Evolutionary conservation across 2,329 filamentous ascomycete species (phyloP).

Genomic region (Graphilbum fragrans): DNA sequence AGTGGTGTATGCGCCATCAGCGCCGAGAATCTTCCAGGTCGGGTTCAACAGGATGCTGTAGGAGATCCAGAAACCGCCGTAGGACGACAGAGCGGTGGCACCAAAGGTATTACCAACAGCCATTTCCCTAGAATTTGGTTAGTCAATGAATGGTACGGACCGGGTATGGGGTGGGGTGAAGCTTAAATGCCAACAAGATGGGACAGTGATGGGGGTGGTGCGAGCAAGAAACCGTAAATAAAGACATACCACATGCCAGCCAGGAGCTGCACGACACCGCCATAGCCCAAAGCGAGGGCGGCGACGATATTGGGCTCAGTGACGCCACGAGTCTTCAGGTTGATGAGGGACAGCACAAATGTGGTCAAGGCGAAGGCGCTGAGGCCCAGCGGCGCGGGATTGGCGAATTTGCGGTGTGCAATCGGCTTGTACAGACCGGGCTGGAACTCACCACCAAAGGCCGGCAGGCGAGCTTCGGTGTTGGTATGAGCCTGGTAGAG

Average conservation of each 20-base stretch:
- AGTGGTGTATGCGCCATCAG: constrained; percentile 29
- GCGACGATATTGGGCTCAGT: constrained; percentile 53
- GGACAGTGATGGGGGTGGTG: background rate
- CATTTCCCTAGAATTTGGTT: constrained; percentile 56
- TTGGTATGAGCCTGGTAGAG: constrained; percentile 22
- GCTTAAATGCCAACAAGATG: too few relatives aligned
- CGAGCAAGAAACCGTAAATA: background rate
- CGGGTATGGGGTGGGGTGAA: too few relatives aligned
- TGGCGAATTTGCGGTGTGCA: constrained; percentile 62
- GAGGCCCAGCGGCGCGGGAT: constrained; percentile 67
- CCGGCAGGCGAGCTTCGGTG: constrained; percentile 29
- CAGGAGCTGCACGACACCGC: constrained; percentile 65
- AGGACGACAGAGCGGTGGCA: constrained; percentile 69
- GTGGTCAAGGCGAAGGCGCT: constrained; percentile 73
- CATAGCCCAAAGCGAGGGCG: constrained; percentile 60
- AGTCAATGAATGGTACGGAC: too few relatives aligned
- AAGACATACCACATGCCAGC: constrained; percentile 75
- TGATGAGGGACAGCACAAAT: constrained; percentile 65
- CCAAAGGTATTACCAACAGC: constrained; percentile 80
- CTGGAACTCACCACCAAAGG: constrained; percentile 64
- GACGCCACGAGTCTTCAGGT: constrained; percentile 53
- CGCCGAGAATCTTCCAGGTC: constrained; percentile 44
- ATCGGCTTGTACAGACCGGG: constrained; percentile 53
- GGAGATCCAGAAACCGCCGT: constrained; percentile 74
- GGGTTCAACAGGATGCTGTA: constrained; percentile 63